Base-by-base conservation (phyloP, 768 basidiomycete species). In the Cystofilobasidium capitatum region DNA sequence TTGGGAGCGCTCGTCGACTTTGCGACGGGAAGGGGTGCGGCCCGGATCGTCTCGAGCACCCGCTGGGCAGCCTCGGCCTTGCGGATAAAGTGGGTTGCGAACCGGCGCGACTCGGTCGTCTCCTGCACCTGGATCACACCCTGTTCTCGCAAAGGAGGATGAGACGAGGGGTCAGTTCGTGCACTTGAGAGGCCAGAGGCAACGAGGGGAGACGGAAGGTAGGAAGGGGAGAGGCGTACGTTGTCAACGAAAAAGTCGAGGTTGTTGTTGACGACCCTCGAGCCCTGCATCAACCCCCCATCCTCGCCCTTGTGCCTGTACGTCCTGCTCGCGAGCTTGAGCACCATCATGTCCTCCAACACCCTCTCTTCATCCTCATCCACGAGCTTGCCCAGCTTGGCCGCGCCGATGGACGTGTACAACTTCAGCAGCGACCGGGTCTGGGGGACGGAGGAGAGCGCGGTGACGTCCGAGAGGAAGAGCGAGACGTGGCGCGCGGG, bases 111-210 rank as follows among this genome's bases (percentile, higher is more conserved):
- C 24, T 94, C 86, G 0, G 91, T 96, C 26, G 91, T 91, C 77
- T 98, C 93, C 3, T 89, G 87, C 70, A 98, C 91, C 72, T 94
- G 89, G 10, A 98, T 88, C 88, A 93, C 93, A 76, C 92, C 90
- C 93, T 97, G 72, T 29, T 35, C 66, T 58, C 69, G 33, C 29
- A 37, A 24, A 17, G 16, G 49, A 40, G 29, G 35, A 26, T 16
- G 44, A 31, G 47, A 7, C 37, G 29, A 35, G 36, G 65, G 35
- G 16, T 29, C n/a, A 13, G 12, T 24, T 17, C 29, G 45, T 26
- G 26, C 37, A 40, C 20, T 17, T 42, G 8, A 14, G 40, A 36
- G 16, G 3, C 24, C 22, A 36, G 35, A 63, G 7, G 4, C 20
- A 47, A 57, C n/a, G 22, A 66, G 36, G 22, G 13, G 37, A 44